Evolutionary conservation across 106 monocot species (phyloP), one percentile per base, ranked within the genome.

Genomic region (Allium fistulosum): DNA sequence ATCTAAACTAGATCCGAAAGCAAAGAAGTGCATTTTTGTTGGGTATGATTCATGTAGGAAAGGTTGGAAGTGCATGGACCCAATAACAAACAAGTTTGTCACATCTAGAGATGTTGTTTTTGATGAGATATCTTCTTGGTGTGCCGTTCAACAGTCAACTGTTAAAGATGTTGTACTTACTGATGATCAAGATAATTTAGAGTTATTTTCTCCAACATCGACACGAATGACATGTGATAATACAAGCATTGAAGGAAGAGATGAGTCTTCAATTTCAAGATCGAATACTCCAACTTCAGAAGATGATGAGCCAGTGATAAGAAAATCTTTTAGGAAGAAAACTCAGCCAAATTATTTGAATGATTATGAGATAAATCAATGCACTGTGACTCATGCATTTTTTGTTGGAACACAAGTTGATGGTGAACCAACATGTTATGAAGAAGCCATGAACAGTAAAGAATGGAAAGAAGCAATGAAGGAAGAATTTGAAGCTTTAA

Each of bases 1-100:
- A n/a, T n/a, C n/a, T n/a, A n/a, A n/a, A n/a, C n/a, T n/a, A n/a
- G n/a, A n/a, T n/a, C n/a, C n/a, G n/a, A n/a, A n/a, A n/a, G n/a
- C n/a, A n/a, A n/a, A n/a, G n/a, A n/a, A n/a, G n/a, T n/a, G n/a
- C n/a, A n/a, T n/a, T n/a, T n/a, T n/a, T n/a, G n/a, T n/a, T n/a
- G n/a, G n/a, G n/a, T n/a, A n/a, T n/a, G n/a, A n/a, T n/a, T n/a
- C n/a, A 26, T 49, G 46, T 26, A 58, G 46, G 48, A 16, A 70
- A 59, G 59, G 37, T 0, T 70, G 70, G 70, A 70, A 17, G 59
- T 70, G 70, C 49, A 70, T 70, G 70, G 58, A 70, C 59, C 70
- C 18, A 16, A 26, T 47, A 12, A 70, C 57, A 47, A 59, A 70
- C 17, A 70, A 70, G 14, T 59, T 70, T 49, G 14, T 22, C 46